Evolutionary conservation across 495 filamentous ascomycete species (phyloP).

Genomic region (Aspergillus asperescens): DNA sequence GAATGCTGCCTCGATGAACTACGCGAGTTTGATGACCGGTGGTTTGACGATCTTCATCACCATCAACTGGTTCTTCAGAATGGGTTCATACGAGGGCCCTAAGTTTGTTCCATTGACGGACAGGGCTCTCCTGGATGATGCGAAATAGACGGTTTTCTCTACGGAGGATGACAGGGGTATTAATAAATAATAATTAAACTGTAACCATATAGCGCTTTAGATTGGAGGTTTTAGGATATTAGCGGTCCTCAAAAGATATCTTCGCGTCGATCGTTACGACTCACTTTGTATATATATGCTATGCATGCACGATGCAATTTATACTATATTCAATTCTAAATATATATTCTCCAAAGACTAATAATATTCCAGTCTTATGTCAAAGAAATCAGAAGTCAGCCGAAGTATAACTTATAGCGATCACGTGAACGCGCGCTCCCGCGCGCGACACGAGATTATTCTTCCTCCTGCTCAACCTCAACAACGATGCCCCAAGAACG

Average conservation of each 20-base stretch:
- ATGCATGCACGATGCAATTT: neutral
- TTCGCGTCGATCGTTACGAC: neutral
- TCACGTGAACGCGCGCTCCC: constrained; percentile 9
- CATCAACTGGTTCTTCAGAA: constrained; percentile 27
- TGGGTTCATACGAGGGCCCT: constrained; percentile 11
- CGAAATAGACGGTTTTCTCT: too few relatives aligned
- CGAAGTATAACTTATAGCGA: too few relatives aligned
- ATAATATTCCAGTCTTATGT: too few relatives aligned
- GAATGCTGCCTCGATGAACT: constrained; percentile 60
- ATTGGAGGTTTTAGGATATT: neutral
- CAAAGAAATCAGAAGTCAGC: too few relatives aligned
- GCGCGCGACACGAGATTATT: neutral
- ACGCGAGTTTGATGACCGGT: constrained; percentile 60
- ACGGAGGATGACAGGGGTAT: too few relatives aligned
- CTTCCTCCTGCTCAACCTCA: neutral
- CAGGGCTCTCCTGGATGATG: constrained; percentile 5
- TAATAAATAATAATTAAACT: too few relatives aligned
- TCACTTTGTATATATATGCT: neutral
- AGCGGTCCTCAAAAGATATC: neutral
- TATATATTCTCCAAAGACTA: too few relatives aligned
- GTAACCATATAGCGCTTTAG: neutral
- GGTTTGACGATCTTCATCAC: constrained; percentile 49
- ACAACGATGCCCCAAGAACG: neutral
- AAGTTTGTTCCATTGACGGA: constrained; percentile 11
- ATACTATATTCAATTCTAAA: neutral